Evolutionary conservation across 805 yeast genomes (phyloP), one percentile per base, ranked within the genome.

Genomic region (Nakazawaea laoshanensis): DNA sequence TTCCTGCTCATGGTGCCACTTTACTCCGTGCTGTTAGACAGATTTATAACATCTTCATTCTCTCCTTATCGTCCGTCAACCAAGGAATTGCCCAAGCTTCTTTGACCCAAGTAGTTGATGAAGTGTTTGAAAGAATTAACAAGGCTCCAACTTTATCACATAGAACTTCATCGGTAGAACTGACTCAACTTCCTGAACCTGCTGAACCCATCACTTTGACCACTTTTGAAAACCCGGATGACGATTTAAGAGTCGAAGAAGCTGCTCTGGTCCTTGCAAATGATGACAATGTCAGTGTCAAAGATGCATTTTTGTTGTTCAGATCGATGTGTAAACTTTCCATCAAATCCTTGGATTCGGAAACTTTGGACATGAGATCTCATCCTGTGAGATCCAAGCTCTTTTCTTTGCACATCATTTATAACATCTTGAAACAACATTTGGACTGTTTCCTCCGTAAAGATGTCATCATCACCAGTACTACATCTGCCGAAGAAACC

Each of bases 1-100:
- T 83, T 55, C 83, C 88, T 18, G 85, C 87, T 14, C 98, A 92
- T 50, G 97, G 97, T 2, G 83, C 87, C 7, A 74, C 88, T 1
- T 63, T 92, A 33, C 63, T 92, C 40, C 85, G 83, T 49, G 96
- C 97, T 0, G 79, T 94, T 23, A 74, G 97, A 54, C 95, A 85
- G 48, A 85, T 89, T 18, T 92, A 92, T 61, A 88, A 87, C 52
- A 83, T 94, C 18, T 94, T 89, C 49, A 79, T 92, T 26, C 69
- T 85, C 36, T 86, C 96, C 0, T 64, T 82, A 39, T 76, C 81
- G 13, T 75, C 89, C 3, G 64, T 82, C 17, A 89, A 87, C 50
- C 98, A 92, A 57, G 83, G 87, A 1, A 77, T 88, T 39, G 97
- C 98, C 0, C 97, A 94, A 61, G 97, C 95, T 2, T 81, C 92